A percentile compares a stretch with the other conserved stretches of the same genome.
These are phyloP conservation scores for Diaporthe destruens DNA, from an alignment of 2,329 filamentous ascomycete species.

Conservation along the genomic window DNA sequence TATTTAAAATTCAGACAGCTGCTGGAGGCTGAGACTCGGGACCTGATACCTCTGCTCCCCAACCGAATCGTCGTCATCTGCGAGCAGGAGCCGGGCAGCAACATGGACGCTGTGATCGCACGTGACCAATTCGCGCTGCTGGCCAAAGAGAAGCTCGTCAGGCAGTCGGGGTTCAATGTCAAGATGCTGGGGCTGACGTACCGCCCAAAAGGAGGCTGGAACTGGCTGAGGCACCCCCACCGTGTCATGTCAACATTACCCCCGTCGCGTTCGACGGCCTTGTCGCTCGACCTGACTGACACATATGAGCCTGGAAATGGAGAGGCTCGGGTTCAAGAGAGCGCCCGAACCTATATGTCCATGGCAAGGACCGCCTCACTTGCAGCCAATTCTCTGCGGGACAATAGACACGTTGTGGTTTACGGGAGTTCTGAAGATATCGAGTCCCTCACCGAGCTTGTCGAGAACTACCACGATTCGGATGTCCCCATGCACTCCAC, in stretches of 20 bases:
- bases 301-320: accelerated
- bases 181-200: neutral
- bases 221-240: neutral
- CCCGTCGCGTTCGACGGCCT: neutral
- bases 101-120: neutral
- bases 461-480: too few species aligned
- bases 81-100: neutral
- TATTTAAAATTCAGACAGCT: neutral
- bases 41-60: neutral
- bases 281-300: neutral
- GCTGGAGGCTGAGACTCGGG: neutral
- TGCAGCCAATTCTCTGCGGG: neutral
- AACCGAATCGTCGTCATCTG: neutral
- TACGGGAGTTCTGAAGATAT: neutral
- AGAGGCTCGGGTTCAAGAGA: neutral
- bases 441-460: too few species aligned
- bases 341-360: neutral
- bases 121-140: neutral
- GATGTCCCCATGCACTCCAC: too few species aligned
- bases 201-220: neutral
- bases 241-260: neutral
- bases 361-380: neutral
- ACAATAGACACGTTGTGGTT: neutral
- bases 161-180: neutral
- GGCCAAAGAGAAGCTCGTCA: neutral